These are phyloP conservation scores for Haematococcus sp. DNA, from an alignment of 139 green algal genomes.

Conservation along the genomic window DNA sequence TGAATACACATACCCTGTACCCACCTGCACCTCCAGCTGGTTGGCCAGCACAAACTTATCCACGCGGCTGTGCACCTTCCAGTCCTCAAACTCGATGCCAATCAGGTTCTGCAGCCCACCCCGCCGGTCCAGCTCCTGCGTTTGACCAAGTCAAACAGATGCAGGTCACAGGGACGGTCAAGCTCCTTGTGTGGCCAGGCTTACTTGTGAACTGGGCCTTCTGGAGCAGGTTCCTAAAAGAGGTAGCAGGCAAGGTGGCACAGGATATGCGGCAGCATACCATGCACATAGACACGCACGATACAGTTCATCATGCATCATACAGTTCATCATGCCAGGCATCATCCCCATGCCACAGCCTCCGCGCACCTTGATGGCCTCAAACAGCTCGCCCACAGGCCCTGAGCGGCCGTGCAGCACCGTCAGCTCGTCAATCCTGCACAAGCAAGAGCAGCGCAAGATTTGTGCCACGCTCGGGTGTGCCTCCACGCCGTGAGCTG, in stretches of 20 bases:
- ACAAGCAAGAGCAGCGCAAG: too few relatives aligned
- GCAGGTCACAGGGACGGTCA: neutral
- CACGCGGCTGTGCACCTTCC: slow-evolving; percentile 20
- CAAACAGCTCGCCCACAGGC: slow-evolving; percentile 17
- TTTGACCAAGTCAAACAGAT: slow-evolving; percentile 4
- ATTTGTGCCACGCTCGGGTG: too few relatives aligned
- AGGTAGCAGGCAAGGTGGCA: too few relatives aligned
- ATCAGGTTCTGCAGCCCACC: slow-evolving; percentile 10
- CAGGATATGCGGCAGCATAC: too few relatives aligned
- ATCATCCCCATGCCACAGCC: too few relatives aligned
- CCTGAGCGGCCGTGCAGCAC: slow-evolving; percentile 16
- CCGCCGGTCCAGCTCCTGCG: neutral
- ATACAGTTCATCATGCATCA: too few relatives aligned
- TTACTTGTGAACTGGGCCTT: too few relatives aligned
- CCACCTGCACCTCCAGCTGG: slow-evolving; percentile 13
- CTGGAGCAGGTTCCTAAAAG: too few relatives aligned
- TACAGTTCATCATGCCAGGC: too few relatives aligned
- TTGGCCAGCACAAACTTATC: slow-evolving; percentile 20
- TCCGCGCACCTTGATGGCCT: slow-evolving; percentile 7
- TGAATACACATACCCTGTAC: too few relatives aligned
- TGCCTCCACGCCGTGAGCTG: too few relatives aligned
- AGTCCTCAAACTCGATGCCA: slow-evolving; percentile 33
- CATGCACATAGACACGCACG: too few relatives aligned
- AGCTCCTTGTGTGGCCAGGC: neutral
- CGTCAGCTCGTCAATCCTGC: slow-evolving; percentile 8